Percentiles rank a stretch among this genome's conserved stretches.
Conservation (phyloP, 2,329 filamentous ascomycete genomes). For the Pyricularia pennisetigena region DNA sequence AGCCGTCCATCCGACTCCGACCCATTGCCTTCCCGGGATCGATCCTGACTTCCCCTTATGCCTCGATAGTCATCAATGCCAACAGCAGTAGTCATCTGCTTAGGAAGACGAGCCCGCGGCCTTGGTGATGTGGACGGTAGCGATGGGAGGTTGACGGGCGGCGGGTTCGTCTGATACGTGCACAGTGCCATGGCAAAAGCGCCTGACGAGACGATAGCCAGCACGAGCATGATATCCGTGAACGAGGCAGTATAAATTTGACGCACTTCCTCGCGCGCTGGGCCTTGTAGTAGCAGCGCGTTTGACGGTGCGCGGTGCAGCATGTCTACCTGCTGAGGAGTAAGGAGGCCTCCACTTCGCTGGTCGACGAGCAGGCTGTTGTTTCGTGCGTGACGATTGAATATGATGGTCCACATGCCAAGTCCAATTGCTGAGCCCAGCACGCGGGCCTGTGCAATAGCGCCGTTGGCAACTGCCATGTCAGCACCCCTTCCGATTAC, state of each 20-base stretch:
- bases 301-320: constrained; percentile 13
- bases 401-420: constrained; percentile 47
- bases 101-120: not conserved
- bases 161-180: constrained; percentile 12
- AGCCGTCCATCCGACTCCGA: not conserved
- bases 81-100: constrained; percentile 1
- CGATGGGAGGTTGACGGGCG: constrained; percentile 9
- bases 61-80: not conserved
- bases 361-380: constrained; percentile 14
- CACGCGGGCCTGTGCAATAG: constrained; percentile 49
- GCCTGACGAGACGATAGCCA: constrained; percentile 9
- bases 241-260: constrained; percentile 11
- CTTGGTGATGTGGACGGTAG: not conserved
- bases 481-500: constrained; percentile 36
- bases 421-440: constrained; percentile 51
- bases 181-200: constrained; percentile 12
- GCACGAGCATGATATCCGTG: constrained; percentile 9
- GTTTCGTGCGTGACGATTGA: constrained; percentile 25
- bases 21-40: not conserved
- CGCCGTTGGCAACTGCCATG: constrained; percentile 48
- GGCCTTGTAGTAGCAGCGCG: constrained; percentile 11
- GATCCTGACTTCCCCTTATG: not conserved
- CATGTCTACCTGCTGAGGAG: constrained; percentile 9
- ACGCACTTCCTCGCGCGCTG: constrained; percentile 8
- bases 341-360: constrained; percentile 10